Evolutionary conservation across 805 yeast species (phyloP).

Genomic region (Barnettozyma sp.): DNA sequence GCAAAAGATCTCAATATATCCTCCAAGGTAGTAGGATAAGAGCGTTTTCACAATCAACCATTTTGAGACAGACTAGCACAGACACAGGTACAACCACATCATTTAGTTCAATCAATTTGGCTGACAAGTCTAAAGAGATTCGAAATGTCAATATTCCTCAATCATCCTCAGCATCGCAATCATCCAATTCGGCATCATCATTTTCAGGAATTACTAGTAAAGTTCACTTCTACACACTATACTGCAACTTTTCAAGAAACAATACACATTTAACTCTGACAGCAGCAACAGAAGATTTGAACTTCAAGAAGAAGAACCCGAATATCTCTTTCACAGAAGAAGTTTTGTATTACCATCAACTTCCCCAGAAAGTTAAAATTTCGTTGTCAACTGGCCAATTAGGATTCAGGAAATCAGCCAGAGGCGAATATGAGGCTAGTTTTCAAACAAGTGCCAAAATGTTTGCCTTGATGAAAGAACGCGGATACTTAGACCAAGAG

Average conservation of each 20-base stretch:
- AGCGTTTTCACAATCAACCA: constrained; percentile 6
- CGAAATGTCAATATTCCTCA: constrained; percentile 10
- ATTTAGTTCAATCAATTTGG: not conserved
- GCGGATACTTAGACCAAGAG: constrained; percentile 46
- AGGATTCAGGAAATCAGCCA: constrained; percentile 84
- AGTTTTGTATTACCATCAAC: constrained; percentile 67
- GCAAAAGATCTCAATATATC: not conserved
- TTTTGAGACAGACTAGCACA: constrained; percentile 12
- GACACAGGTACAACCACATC: too few species aligned
- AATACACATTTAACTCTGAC: constrained; percentile 76
- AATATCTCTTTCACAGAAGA: constrained; percentile 55
- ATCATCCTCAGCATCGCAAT: constrained; percentile 5
- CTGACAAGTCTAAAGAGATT: constrained; percentile 2
- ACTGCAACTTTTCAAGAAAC: constrained; percentile 72
- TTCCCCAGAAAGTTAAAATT: constrained; percentile 68
- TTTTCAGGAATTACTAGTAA: constrained; percentile 17
- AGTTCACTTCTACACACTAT: constrained; percentile 61
- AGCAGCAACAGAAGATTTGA: constrained; percentile 59
- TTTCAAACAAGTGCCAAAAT: constrained; percentile 74
- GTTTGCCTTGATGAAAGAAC: constrained; percentile 65
- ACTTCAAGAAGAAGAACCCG: constrained; percentile 50
- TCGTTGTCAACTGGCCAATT: constrained; percentile 75
- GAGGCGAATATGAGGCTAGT: constrained; percentile 91
- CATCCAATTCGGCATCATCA: constrained; percentile 3
- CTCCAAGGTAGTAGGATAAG: not conserved